phyloP scores from a whole-genome alignment of 768 basidiomycete species.

The Collybia sp. region DNA sequence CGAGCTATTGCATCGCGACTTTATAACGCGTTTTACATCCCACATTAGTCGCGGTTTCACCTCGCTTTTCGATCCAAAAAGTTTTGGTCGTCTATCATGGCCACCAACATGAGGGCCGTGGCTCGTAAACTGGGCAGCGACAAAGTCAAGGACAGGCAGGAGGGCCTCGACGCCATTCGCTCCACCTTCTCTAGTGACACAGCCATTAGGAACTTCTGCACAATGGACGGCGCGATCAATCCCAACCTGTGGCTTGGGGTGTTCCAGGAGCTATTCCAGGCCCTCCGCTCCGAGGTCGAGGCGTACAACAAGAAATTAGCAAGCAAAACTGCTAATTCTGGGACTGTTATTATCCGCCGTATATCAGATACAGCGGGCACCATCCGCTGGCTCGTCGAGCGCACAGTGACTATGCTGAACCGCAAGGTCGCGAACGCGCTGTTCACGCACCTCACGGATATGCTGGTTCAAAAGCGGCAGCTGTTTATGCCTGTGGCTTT shows the following conservation, averaged over 20 bases:
- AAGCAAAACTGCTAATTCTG: slow-evolving; percentile 30
- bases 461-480: slow-evolving; percentile 46
- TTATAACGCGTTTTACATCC: no score
- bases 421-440: slow-evolving; percentile 50
- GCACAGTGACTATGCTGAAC: slow-evolving; percentile 51
- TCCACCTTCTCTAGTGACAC: slow-evolving; percentile 44
- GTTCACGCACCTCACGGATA: slow-evolving; percentile 59
- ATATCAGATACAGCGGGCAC: slow-evolving; percentile 62
- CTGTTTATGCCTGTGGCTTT: slow-evolving; percentile 64
- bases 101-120: slow-evolving; percentile 37
- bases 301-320: slow-evolving; percentile 37
- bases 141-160: slow-evolving; percentile 67
- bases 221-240: slow-evolving; percentile 28
- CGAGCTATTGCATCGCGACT: no score
- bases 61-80: no score
- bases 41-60: no score
- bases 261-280: slow-evolving; percentile 68
- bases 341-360: slow-evolving; percentile 47
- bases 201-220: slow-evolving; percentile 39
- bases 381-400: slow-evolving; percentile 72
- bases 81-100: no score
- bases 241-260: slow-evolving; percentile 55
- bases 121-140: slow-evolving; percentile 51
- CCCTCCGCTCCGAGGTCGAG: slow-evolving; percentile 59
- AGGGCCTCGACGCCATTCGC: slow-evolving; percentile 51